A percentile compares a stretch with the other conserved stretches of the same genome.
These are phyloP conservation scores for Orbilia quercus DNA, from an alignment of 2,329 filamentous ascomycete genomes.

Conservation along the genomic window DNA sequence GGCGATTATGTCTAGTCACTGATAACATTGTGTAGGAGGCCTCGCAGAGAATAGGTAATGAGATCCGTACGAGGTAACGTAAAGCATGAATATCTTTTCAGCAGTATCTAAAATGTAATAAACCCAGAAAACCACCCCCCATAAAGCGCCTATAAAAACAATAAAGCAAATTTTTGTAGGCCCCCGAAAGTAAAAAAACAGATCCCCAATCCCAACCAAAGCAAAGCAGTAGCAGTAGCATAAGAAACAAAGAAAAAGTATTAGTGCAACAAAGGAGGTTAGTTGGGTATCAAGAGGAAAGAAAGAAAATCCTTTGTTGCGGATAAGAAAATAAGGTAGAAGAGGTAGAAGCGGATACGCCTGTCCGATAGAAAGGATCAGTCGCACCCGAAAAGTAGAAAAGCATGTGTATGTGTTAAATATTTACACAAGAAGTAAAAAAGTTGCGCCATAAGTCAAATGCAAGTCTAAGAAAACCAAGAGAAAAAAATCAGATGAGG, in stretches of 20 bases:
- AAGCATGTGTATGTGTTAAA: not conserved
- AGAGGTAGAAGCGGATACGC: not conserved
- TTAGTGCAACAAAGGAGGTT: not conserved
- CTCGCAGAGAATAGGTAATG: no score
- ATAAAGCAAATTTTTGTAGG: no score
- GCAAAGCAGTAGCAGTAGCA: not conserved
- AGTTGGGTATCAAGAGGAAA: not conserved
- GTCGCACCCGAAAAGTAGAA: constrained; percentile 1
- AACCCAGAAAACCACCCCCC: no score
- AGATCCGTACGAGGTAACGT: no score
- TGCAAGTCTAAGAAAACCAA: not conserved
- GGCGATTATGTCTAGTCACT: no score
- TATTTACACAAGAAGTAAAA: constrained; percentile 17
- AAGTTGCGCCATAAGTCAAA: constrained; percentile 1
- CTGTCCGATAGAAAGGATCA: constrained; percentile 7
- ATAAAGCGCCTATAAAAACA: no score
- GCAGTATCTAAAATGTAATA: no score
- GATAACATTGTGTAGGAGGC: no score
- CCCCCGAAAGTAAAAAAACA: no score
- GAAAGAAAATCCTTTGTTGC: no score
- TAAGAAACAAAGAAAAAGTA: not conserved
- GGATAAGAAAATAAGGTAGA: not conserved
- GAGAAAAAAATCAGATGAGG: constrained; percentile 15
- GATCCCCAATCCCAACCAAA: no score
- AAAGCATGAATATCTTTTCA: no score